Evolutionary conservation across 305 asterid species (phyloP), one percentile per base, ranked within the genome.

Genomic region (Fraxinus greggii): DNA sequence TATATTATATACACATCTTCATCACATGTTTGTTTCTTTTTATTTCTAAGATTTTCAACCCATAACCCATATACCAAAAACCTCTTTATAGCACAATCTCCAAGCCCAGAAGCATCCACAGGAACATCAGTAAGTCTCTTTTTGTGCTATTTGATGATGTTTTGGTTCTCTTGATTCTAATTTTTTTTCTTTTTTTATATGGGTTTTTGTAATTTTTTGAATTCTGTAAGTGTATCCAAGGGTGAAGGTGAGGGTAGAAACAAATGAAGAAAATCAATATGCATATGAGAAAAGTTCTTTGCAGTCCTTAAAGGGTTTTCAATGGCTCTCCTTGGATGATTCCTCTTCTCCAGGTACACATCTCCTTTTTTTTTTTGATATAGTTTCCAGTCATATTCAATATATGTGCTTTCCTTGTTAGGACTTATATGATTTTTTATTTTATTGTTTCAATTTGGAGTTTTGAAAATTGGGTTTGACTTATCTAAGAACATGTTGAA

Each of bases 221-320:
- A 29, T 17, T 59, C 19, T 23, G 61, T 3, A 85, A 83, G 84
- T 82, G 84, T 85, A 85, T 85, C 86, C 88, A 38, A 85, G 10
- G 21, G 74, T 67, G 8, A 67, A 72, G 82, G 88, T 85, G 82
- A 83, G 86, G 65, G 76, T 10, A 40, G 80, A 85, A 45, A 63
- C 42, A 51, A 84, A 85, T 9, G 74, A 77, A 19, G 86, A 70
- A 17, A 86, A 85, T 80, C 88, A 85, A 19, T 85, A 76, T 83
- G 88, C 82, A 17, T 51, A 69, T 35, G 88, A 80, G 38, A 81
- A 51, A 33, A 83, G 78, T 82, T 85, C 86, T 26, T 77, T 85
- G 81, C 88, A 85, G 78, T 85, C 84, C 31, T 33, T 82, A 35
- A 85, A 73, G 84, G 82, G 35, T 23, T 75, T 84, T 42, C 69